Evolutionary conservation across 2,329 filamentous ascomycete genomes (phyloP).

Genomic region (Xylariaceae sp.): DNA sequence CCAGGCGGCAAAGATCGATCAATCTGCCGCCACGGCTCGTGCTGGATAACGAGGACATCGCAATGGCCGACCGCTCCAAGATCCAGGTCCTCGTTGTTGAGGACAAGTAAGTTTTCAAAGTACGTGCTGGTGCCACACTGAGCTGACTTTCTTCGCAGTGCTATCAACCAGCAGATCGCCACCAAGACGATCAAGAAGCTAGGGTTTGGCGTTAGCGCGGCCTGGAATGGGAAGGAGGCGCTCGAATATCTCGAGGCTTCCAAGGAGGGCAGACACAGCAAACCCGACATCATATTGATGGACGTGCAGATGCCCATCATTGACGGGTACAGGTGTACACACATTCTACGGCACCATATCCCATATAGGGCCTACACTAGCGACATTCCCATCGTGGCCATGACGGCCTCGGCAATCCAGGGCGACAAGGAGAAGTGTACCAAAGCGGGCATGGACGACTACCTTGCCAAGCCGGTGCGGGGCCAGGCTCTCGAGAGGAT

Average conservation of each 20-base stretch:
- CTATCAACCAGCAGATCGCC: slow-evolving; percentile 69
- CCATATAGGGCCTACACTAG: slow-evolving; percentile 54
- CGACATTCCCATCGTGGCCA: slow-evolving; percentile 68
- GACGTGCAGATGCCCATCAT: slow-evolving; percentile 71
- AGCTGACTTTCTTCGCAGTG: slow-evolving; percentile 27
- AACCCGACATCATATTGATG: slow-evolving; percentile 72
- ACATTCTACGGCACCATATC: slow-evolving; percentile 59
- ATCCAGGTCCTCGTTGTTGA: slow-evolving; percentile 71
- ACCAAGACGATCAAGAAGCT: slow-evolving; percentile 67
- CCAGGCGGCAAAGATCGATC: slow-evolving; percentile 24
- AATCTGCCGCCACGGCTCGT: slow-evolving; percentile 23
- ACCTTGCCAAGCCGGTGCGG: slow-evolving; percentile 66
- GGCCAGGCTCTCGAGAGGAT: slow-evolving; percentile 60
- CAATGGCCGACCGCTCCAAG: slow-evolving; percentile 50
- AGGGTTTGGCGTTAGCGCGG: slow-evolving; percentile 61
- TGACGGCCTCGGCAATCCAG: slow-evolving; percentile 73
- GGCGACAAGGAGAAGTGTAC: slow-evolving; percentile 69
- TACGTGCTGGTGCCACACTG: not conserved
- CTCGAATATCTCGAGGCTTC: slow-evolving; percentile 61
- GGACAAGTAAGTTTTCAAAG: slow-evolving; percentile 54
- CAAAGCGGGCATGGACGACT: slow-evolving; percentile 69
- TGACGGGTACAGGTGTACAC: slow-evolving; percentile 71
- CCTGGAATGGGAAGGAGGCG: slow-evolving; percentile 73
- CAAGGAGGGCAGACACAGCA: slow-evolving; percentile 39
- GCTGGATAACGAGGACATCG: slow-evolving; percentile 38